Conservation (phyloP, 2,329 filamentous ascomycete genomes). For the Ceratocystis cacaofunesta region DNA sequence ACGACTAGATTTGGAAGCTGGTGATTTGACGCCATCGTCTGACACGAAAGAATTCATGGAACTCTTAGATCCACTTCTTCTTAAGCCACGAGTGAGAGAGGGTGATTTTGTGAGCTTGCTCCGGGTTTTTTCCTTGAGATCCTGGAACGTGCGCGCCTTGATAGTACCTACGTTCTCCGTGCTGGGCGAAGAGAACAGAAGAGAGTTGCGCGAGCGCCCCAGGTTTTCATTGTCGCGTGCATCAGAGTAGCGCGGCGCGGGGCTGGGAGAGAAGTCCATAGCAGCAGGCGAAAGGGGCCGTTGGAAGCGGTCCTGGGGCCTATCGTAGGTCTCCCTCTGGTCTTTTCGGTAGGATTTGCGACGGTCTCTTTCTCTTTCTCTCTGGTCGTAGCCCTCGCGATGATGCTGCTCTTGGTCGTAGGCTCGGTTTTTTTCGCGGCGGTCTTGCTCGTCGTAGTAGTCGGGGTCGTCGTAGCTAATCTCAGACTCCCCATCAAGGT, state of each 20-base stretch:
- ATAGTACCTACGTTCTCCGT: constrained; percentile 10
- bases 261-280: constrained; percentile 8
- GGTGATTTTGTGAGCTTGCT: constrained; percentile 11
- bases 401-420: neutral
- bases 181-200: neutral
- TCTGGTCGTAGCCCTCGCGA: neutral
- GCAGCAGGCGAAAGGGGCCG: constrained; percentile 8
- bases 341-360: neutral
- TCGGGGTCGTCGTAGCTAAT: constrained; percentile 15
- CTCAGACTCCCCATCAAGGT: constrained; percentile 9
- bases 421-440: neutral
- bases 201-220: neutral
- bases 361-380: neutral
- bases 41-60: constrained; percentile 15
- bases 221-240: constrained; percentile 5
- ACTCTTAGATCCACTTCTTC: constrained; percentile 15
- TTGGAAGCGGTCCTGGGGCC: neutral
- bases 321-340: neutral
- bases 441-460: neutral
- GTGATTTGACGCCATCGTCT: constrained; percentile 10
- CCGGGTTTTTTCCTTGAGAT: constrained; percentile 12
- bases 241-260: neutral
- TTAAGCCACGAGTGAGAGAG: constrained; percentile 14
- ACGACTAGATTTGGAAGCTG: constrained; percentile 13
- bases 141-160: neutral